A percentile compares a stretch with the other conserved stretches of the same genome.
Conservation (phyloP, 208 protist genomes). For the Leishmania tropica region DNA sequence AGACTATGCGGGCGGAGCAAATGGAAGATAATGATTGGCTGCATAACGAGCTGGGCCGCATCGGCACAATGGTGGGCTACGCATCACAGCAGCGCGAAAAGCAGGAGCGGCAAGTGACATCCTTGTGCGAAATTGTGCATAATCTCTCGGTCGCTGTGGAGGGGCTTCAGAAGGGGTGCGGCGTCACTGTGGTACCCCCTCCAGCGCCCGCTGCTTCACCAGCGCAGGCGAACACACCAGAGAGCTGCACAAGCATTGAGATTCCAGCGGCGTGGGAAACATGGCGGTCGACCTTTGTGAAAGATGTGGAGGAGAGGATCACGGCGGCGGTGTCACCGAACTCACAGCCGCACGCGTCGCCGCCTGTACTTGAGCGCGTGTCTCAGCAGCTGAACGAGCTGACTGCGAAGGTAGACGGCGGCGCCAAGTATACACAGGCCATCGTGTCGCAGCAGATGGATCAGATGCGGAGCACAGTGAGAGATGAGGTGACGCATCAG, state of each 20-base stretch:
- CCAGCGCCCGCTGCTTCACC: not conserved
- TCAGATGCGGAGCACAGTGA: conserved; percentile 25
- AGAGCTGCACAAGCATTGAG: not conserved
- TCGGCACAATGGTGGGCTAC: conserved; percentile 16
- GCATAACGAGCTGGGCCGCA: conserved; percentile 27
- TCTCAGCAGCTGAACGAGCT: conserved; percentile 34
- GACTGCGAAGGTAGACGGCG: conserved; percentile 32
- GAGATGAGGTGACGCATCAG: conserved; percentile 27
- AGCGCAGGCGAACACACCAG: not conserved
- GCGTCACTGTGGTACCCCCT: not conserved
- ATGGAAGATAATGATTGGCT: conserved; percentile 36
- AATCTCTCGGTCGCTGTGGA: conserved; percentile 38
- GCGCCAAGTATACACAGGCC: conserved; percentile 27
- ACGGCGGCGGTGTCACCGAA: conserved; percentile 8
- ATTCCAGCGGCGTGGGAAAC: conserved; percentile 10
- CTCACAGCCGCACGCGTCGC: not conserved
- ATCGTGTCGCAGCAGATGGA: conserved; percentile 29
- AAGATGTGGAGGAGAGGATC: conserved; percentile 18
- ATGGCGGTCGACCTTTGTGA: conserved; percentile 14
- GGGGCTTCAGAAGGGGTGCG: conserved; percentile 13
- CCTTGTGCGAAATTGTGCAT: conserved; percentile 36
- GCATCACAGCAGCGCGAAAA: conserved; percentile 25
- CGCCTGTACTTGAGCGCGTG: conserved; percentile 19
- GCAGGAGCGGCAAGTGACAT: conserved; percentile 29
- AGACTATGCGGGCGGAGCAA: conserved; percentile 14